A percentile compares a stretch with the other conserved stretches of the same genome.
phyloP scores from a whole-genome alignment of 176 grass and related monocot genomes.

The Juncus inflexus region DNA sequence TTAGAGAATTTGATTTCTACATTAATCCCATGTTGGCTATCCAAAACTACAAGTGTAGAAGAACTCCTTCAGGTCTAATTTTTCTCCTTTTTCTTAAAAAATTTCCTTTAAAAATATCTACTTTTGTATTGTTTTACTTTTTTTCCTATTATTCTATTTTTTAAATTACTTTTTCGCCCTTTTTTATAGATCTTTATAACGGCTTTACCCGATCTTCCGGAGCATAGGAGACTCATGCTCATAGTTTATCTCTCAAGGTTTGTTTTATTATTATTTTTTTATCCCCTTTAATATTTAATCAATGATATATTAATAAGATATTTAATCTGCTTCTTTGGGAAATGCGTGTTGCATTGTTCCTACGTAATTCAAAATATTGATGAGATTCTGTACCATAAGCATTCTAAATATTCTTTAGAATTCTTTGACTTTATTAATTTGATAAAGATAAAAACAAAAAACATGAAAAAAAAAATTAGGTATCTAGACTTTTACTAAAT shows the following conservation, averaged over 20 bases:
- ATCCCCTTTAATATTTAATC: no score
- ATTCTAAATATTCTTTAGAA: no score
- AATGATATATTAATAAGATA: no score
- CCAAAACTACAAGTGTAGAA: slow-evolving; percentile 64
- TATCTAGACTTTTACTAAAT: no score
- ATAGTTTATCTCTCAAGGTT: slow-evolving; percentile 86
- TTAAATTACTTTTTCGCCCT: neutral
- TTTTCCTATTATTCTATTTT: slow-evolving; percentile 4
- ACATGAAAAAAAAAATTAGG: no score
- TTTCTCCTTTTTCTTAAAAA: neutral
- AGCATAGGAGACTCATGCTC: slow-evolving; percentile 57
- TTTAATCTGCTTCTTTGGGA: no score
- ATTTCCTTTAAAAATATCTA: neutral
- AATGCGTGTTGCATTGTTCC: no score
- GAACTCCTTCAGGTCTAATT: slow-evolving; percentile 67
- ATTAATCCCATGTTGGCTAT: slow-evolving; percentile 82
- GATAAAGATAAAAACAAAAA: no score
- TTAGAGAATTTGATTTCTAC: slow-evolving; percentile 73
- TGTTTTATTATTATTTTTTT: neutral
- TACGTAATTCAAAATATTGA: no score
- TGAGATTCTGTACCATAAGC: no score
- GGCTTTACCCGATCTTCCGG: slow-evolving; percentile 66
- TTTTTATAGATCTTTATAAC: slow-evolving; percentile 73
- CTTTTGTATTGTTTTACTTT: slow-evolving; percentile 30
- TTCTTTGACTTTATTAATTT: no score